A percentile compares a stretch with the other conserved stretches of the same genome.
Evolutionary conservation across 768 basidiomycete species (phyloP).

Genomic region (Xanthoconium purpureum): DNA sequence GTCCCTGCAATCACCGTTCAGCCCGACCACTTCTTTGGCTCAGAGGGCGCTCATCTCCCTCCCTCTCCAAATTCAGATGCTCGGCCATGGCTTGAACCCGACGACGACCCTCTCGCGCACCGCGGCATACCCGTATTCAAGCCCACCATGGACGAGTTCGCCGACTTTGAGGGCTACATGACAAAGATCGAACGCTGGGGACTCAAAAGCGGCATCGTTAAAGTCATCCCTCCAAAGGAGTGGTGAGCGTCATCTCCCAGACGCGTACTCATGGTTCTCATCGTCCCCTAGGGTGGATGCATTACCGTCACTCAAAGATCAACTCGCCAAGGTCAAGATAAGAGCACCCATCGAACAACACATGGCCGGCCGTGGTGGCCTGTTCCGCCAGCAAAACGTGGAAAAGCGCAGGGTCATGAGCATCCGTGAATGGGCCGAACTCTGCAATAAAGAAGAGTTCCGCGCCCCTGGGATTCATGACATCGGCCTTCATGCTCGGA

Average conservation of each 20-base stretch:
- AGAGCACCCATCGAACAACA: constrained; percentile 91
- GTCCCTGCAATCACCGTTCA: constrained; percentile 51
- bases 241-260: constrained; percentile 55
- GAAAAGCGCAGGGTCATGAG: constrained; percentile 83
- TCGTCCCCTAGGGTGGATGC: constrained; percentile 54
- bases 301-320: constrained; percentile 68
- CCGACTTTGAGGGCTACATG: constrained; percentile 90
- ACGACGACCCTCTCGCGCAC: constrained; percentile 74
- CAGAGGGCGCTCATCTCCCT: constrained; percentile 42
- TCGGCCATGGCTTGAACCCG: constrained; percentile 68
- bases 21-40: constrained; percentile 82
- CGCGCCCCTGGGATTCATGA: constrained; percentile 72
- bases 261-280: constrained; percentile 19
- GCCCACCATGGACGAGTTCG: constrained; percentile 88
- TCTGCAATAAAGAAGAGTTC: constrained; percentile 68
- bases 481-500: constrained; percentile 51
- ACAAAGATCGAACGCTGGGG: constrained; percentile 89
- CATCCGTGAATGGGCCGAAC: constrained; percentile 83
- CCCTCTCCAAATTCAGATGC: constrained; percentile 65
- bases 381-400: constrained; percentile 88
- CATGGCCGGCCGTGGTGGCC: constrained; percentile 81
- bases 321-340: constrained; percentile 74
- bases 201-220: constrained; percentile 85
- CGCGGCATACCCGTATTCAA: constrained; percentile 97
- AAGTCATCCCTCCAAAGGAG: constrained; percentile 92